Evolutionary conservation across 1,284 basidiomycete species (phyloP).

Genomic region (Xerocomus amazonicus): DNA sequence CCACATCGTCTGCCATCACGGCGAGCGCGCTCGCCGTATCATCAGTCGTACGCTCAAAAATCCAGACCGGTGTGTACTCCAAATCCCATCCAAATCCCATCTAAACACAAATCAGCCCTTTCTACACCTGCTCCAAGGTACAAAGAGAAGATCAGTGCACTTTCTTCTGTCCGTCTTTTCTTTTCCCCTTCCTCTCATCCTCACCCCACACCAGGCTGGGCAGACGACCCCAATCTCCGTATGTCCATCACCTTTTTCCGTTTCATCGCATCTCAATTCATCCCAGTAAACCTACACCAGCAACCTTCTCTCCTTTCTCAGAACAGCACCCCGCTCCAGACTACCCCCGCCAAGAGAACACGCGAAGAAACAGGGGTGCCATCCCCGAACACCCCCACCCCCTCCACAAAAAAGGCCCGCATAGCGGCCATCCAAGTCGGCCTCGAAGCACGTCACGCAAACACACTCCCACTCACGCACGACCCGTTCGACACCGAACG

Average conservation of each 20-base stretch:
- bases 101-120: neutral
- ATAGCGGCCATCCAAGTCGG: constrained; percentile 15
- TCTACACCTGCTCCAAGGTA: constrained; percentile 29
- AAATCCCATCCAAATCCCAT: neutral
- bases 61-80: constrained; percentile 34
- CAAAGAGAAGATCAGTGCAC: constrained; percentile 26
- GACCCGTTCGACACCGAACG: neutral
- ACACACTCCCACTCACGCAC: constrained; percentile 18
- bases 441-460: constrained; percentile 7
- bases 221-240: constrained; percentile 30
- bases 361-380: neutral
- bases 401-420: constrained; percentile 6
- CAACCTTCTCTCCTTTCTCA: constrained; percentile 5
- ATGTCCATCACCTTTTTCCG: neutral
- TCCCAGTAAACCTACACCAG: constrained; percentile 1
- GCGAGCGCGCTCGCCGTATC: constrained; percentile 19
- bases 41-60: constrained; percentile 31
- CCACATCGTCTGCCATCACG: constrained; percentile 33
- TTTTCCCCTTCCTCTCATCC: neutral
- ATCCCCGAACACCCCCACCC: neutral
- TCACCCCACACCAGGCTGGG: constrained; percentile 35
- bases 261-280: constrained; percentile 1
- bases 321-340: neutral
- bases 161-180: constrained; percentile 35
- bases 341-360: neutral